A percentile compares a stretch with the other conserved stretches of the same genome.
Conservation (phyloP, 495 filamentous ascomycete genomes). For the Aspergillus nidulans region DNA sequence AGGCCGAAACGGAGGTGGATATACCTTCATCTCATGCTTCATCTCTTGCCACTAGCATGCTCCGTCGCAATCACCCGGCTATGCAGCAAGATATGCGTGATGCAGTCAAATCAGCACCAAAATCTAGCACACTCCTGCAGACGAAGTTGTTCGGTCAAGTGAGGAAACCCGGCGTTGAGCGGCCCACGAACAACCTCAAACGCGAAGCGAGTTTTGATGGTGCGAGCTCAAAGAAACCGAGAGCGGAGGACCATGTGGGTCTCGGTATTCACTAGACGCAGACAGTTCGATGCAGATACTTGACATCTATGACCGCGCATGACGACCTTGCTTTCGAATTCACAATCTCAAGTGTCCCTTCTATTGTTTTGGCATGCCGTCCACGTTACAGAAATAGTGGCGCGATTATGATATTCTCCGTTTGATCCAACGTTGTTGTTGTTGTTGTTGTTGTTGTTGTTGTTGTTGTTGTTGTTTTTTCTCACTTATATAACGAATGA, state of each 20-base stretch:
- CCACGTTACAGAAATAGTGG: no score
- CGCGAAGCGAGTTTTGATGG: constrained; percentile 52
- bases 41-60: constrained; percentile 48
- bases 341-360: no score
- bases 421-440: no score
- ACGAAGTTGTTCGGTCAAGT: constrained; percentile 66
- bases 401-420: no score
- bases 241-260: constrained; percentile 52
- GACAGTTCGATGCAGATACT: background rate
- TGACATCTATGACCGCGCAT: no score
- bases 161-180: constrained; percentile 51
- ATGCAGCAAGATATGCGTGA: constrained; percentile 19
- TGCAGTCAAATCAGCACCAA: constrained; percentile 27
- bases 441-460: constrained; percentile 13
- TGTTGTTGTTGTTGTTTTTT: background rate
- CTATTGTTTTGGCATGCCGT: no score
- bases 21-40: constrained; percentile 50
- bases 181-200: constrained; percentile 43
- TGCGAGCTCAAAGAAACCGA: constrained; percentile 56
- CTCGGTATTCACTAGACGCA: constrained; percentile 55
- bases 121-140: constrained; percentile 48
- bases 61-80: constrained; percentile 36
- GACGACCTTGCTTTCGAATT: no score
- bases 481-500: constrained; percentile 26
- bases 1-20: constrained; percentile 53